A percentile compares a stretch with the other conserved stretches of the same genome.
Conservation (phyloP, 2,329 filamentous ascomycete genomes). For the Fusarium subtropicale region DNA sequence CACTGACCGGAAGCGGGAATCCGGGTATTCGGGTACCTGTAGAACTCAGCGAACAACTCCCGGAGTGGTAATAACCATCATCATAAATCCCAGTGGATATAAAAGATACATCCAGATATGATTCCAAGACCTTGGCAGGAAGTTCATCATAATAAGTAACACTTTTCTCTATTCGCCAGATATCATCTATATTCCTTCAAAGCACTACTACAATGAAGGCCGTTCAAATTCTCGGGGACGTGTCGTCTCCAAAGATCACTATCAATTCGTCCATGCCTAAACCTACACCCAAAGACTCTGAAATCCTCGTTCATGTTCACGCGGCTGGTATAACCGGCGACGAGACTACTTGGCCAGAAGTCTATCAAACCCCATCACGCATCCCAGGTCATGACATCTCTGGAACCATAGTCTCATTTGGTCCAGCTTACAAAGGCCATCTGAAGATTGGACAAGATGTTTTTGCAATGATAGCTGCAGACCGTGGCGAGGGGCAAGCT, state of each 20-base stretch:
- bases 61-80: background rate
- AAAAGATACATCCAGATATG: background rate
- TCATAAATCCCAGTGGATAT: background rate
- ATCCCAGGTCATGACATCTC: conserved; percentile 54
- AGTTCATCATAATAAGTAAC: background rate
- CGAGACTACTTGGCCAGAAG: conserved; percentile 51
- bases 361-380: conserved; percentile 45
- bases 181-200: no score
- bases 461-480: background rate
- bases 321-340: conserved; percentile 52
- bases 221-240: conserved; percentile 49
- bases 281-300: conserved; percentile 24
- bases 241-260: conserved; percentile 30
- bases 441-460: background rate
- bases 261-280: conserved; percentile 28
- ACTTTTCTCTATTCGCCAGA: background rate
- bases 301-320: conserved; percentile 50
- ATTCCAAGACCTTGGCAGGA: no score
- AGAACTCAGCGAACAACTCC: background rate
- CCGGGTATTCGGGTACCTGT: conserved; percentile 13
- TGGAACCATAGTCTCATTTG: conserved; percentile 46
- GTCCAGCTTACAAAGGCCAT: background rate
- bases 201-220: conserved; percentile 48
- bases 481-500: conserved; percentile 6
- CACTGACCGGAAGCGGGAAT: background rate